A percentile compares a stretch with the other conserved stretches of the same genome.
These are phyloP conservation scores for Globisporangium carolinianum DNA, from an alignment of 352 stramenopile genomes.

Conservation along the genomic window DNA sequence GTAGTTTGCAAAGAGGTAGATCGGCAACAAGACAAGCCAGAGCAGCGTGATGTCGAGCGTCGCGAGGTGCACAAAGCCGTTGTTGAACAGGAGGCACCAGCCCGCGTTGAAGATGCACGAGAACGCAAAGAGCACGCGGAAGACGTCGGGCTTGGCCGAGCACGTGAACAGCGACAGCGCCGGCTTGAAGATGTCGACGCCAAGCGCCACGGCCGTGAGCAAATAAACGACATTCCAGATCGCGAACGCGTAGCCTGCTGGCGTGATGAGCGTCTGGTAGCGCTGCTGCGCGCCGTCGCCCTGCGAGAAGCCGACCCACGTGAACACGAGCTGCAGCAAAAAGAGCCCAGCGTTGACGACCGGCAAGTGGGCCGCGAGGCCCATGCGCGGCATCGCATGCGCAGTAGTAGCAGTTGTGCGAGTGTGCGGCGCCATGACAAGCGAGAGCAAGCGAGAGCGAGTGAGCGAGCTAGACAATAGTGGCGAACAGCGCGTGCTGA, in stretches of 20 bases:
- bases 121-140: constrained; percentile 48
- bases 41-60: constrained; percentile 44
- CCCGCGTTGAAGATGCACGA: constrained; percentile 40
- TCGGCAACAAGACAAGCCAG: constrained; percentile 48
- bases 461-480: background rate
- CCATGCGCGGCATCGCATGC: background rate
- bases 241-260: constrained; percentile 42
- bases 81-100: constrained; percentile 50
- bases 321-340: constrained; percentile 37
- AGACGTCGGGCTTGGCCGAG: constrained; percentile 29
- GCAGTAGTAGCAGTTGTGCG: too few species aligned
- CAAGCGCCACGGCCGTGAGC: constrained; percentile 44
- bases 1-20: constrained; percentile 62
- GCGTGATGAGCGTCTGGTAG: constrained; percentile 49
- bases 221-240: constrained; percentile 71
- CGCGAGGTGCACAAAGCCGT: constrained; percentile 26
- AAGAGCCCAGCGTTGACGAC: constrained; percentile 54
- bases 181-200: constrained; percentile 44
- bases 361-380: constrained; percentile 19
- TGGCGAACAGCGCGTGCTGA: too few species aligned
- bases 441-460: background rate
- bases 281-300: constrained; percentile 20
- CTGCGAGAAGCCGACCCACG: constrained; percentile 26
- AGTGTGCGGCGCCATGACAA: background rate
- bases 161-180: constrained; percentile 39